These are phyloP conservation scores for Triticum aestivum DNA, from an alignment of 176 grass and related monocot genomes.

Conservation along the genomic window DNA sequence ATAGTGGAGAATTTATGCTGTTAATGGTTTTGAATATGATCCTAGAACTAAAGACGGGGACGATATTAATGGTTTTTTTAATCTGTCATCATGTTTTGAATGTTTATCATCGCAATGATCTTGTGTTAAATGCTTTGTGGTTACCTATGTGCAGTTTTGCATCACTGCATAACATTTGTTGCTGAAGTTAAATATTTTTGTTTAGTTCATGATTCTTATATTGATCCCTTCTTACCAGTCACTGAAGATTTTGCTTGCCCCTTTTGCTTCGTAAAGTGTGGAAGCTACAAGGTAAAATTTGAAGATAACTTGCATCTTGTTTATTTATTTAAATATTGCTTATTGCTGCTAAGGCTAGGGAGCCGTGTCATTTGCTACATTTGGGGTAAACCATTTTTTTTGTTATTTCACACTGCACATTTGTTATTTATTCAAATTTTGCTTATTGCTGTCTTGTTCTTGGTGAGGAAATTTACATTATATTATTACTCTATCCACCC, in stretches of 20 bases:
- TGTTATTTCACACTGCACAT: neutral
- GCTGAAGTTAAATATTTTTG: neutral
- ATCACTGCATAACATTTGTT: neutral
- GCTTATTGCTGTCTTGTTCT: neutral
- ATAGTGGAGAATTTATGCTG: neutral
- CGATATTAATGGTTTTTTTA: neutral
- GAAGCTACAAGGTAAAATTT: conserved; percentile 70
- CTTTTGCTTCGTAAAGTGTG: conserved; percentile 74
- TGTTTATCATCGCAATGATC: neutral
- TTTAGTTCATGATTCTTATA: neutral
- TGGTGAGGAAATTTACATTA: neutral
- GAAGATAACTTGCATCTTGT: neutral
- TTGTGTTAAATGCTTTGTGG: neutral
- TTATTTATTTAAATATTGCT: neutral
- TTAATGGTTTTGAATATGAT: neutral
- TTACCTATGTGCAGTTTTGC: neutral
- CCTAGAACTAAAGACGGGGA: neutral
- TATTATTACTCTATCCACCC: neutral
- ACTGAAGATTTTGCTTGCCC: conserved; percentile 79
- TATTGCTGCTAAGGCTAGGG: neutral
- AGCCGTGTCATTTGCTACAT: no score
- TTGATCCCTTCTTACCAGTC: conserved; percentile 49
- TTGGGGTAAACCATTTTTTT: neutral
- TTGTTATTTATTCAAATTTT: no score
- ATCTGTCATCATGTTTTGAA: neutral